A percentile compares a stretch with the other conserved stretches of the same genome.
Conservation (phyloP, 2,329 filamentous ascomycete species). For the Botryotinia calthae region DNA sequence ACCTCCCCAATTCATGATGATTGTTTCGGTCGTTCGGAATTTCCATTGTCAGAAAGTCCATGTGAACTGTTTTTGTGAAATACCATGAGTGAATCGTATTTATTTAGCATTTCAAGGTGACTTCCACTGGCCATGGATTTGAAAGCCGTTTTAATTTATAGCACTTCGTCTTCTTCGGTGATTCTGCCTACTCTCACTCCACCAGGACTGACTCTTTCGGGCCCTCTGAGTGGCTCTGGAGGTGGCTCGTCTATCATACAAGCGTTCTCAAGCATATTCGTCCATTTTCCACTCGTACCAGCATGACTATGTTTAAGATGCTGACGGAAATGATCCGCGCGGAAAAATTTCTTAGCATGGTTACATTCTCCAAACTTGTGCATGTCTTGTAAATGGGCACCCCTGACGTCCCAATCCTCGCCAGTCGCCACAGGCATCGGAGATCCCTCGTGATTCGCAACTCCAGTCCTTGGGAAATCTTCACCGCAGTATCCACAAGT, state of each 20-base stretch:
- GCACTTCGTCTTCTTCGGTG: conserved; percentile 37
- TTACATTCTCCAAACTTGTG: conserved; percentile 99
- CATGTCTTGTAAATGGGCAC: conserved; percentile 81
- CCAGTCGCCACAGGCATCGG: conserved; percentile 58
- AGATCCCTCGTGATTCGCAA: conserved; percentile 42
- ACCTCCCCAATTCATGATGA: conserved; percentile 9
- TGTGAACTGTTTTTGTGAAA: conserved; percentile 1
- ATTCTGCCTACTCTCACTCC: conserved; percentile 33
- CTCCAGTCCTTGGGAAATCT: conserved; percentile 61
- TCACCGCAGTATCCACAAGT: conserved; percentile 94
- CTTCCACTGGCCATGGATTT: neutral
- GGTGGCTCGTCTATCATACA: conserved; percentile 88
- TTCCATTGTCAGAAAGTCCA: neutral
- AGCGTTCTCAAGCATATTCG: conserved; percentile 93
- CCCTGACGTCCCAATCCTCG: conserved; percentile 82
- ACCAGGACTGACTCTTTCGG: conserved; percentile 34
- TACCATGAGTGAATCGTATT: neutral
- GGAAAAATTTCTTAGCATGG: conserved; percentile 95
- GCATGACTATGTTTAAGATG: conserved; percentile 97
- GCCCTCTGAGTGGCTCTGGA: conserved; percentile 41
- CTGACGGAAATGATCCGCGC: conserved; percentile 96
- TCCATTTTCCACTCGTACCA: conserved; percentile 97
- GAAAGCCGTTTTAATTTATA: conserved; percentile 22
- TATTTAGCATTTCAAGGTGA: neutral
- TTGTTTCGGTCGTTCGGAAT: neutral